Evolutionary conservation across 2,329 filamentous ascomycete genomes (phyloP).

Genomic region (Talaromyces albobiverticillius): DNA sequence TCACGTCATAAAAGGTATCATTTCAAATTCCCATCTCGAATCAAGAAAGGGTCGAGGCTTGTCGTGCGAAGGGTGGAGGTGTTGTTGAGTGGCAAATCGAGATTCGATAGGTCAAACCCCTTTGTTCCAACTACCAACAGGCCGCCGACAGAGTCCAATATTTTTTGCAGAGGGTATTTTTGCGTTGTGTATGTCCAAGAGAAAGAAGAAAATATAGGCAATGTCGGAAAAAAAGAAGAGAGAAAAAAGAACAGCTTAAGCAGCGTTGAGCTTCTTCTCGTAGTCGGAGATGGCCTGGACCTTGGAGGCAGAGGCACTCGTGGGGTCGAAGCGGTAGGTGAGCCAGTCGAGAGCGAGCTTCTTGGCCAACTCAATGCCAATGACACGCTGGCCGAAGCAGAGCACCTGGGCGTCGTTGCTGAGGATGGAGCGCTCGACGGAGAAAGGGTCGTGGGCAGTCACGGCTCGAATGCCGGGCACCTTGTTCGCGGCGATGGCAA

Average conservation of each 20-base stretch:
- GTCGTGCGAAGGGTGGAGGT: not conserved
- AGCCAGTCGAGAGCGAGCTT: slow-evolving; percentile 78
- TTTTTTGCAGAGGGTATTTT: not conserved
- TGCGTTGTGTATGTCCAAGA: not conserved
- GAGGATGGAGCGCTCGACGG: slow-evolving; percentile 73
- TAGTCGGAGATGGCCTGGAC: slow-evolving; percentile 48
- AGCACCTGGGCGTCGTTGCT: slow-evolving; percentile 86
- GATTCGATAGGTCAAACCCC: not conserved
- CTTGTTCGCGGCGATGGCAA: slow-evolving; percentile 88
- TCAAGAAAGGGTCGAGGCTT: not conserved
- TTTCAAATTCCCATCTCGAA: too few species aligned
- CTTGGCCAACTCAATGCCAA: slow-evolving; percentile 76
- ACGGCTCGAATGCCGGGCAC: slow-evolving; percentile 81
- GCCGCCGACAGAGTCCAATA: not conserved
- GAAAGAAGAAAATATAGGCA: not conserved
- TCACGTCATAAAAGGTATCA: not conserved
- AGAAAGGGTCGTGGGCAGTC: slow-evolving; percentile 83
- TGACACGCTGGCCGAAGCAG: slow-evolving; percentile 80
- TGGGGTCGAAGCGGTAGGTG: slow-evolving; percentile 73
- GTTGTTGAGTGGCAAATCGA: not conserved
- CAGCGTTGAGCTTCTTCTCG: slow-evolving; percentile 34
- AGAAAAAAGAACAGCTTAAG: not conserved
- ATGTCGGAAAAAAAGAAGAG: not conserved
- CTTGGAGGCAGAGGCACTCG: slow-evolving; percentile 62
- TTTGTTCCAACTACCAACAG: not conserved